Conservation (phyloP, 768 basidiomycete genomes). For the Lentinus tigrinus region DNA sequence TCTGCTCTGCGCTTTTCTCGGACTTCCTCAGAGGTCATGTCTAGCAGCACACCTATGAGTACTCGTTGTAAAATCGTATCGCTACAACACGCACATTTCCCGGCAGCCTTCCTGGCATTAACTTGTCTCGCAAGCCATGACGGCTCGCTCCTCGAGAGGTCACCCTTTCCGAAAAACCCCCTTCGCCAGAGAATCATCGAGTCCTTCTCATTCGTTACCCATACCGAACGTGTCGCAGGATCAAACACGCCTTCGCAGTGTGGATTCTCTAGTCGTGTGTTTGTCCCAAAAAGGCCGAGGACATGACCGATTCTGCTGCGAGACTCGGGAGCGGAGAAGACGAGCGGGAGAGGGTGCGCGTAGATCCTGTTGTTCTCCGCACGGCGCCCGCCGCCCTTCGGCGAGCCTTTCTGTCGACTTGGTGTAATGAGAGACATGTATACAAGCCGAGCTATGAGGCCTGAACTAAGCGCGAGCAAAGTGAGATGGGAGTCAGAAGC, state of each 20-base stretch:
- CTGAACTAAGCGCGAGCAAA: neutral
- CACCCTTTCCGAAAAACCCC: constrained; percentile 98
- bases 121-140: constrained; percentile 85
- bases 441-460: neutral
- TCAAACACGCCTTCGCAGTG: constrained; percentile 80
- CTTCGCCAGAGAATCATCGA: constrained; percentile 76
- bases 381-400: constrained; percentile 54
- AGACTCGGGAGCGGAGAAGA: constrained; percentile 41
- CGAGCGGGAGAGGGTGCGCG: constrained; percentile 65
- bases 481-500: neutral
- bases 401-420: constrained; percentile 15
- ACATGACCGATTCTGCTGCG: constrained; percentile 25
- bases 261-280: constrained; percentile 64
- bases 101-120: constrained; percentile 52
- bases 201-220: constrained; percentile 68
- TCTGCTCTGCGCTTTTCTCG: constrained; percentile 85
- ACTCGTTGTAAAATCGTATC: neutral
- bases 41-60: constrained; percentile 11
- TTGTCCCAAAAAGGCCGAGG: constrained; percentile 48
- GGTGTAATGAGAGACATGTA: constrained; percentile 51
- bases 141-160: constrained; percentile 91
- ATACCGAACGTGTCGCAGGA: constrained; percentile 78
- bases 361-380: constrained; percentile 70
- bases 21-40: constrained; percentile 84
- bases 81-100: constrained; percentile 42